phyloP scores from a whole-genome alignment of 352 stramenopile species.

The Thraustochytrium sp. region DNA sequence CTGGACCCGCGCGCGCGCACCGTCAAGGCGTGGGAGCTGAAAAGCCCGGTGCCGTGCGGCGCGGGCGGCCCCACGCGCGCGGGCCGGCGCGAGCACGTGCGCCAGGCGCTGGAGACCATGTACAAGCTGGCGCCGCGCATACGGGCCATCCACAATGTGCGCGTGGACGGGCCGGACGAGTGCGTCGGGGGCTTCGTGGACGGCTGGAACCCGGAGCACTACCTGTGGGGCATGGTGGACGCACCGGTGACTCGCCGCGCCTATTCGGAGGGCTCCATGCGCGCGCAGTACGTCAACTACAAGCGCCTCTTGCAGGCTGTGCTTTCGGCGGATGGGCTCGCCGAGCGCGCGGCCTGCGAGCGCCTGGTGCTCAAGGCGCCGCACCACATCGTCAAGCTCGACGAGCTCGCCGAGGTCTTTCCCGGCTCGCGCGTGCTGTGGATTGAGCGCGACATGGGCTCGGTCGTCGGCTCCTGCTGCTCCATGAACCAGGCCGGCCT shows the following conservation, averaged over 20 bases:
- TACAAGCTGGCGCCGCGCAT: conserved; percentile 48
- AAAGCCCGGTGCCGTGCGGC: conserved; percentile 29
- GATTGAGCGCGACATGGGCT: conserved; percentile 43
- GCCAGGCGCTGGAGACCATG: conserved; percentile 46
- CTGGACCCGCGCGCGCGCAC: conserved; percentile 46
- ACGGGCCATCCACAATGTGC: conserved; percentile 51
- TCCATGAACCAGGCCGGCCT: conserved; percentile 42
- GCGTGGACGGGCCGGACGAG: conserved; percentile 49
- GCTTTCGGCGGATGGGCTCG: conserved; percentile 46
- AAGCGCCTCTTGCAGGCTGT: conserved; percentile 26
- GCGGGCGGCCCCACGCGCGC: background rate
- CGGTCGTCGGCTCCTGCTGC: conserved; percentile 44
- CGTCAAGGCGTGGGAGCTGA: conserved; percentile 49
- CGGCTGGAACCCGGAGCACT: conserved; percentile 46
- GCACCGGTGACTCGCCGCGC: conserved; percentile 42
- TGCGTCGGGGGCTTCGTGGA: conserved; percentile 49
- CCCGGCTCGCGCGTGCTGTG: conserved; percentile 51
- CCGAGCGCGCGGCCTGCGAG: background rate
- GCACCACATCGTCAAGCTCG: conserved; percentile 49
- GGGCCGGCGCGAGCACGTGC: conserved; percentile 17
- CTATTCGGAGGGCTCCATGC: conserved; percentile 34
- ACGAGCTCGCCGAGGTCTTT: conserved; percentile 45
- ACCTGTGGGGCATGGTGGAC: conserved; percentile 45
- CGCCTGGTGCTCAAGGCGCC: conserved; percentile 52
- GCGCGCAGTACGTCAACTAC: conserved; percentile 36